phyloP scores from a whole-genome alignment of 2,329 filamentous ascomycete species.

The Trichoderma sp. region DNA sequence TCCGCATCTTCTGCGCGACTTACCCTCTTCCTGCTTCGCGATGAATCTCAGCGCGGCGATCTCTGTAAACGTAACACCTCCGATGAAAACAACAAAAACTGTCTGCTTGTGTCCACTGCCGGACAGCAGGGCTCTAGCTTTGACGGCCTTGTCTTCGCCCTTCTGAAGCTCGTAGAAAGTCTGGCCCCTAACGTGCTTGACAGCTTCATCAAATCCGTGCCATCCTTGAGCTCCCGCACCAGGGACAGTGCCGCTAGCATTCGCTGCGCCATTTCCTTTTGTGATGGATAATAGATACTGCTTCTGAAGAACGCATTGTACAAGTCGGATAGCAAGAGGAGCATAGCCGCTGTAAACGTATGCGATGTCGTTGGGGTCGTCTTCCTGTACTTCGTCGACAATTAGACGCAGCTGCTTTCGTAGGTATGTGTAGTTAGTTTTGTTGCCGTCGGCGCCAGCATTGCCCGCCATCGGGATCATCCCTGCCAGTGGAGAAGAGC shows the following conservation, averaged over 20 bases:
- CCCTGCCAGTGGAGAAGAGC: conserved; percentile 75
- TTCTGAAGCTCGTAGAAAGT: conserved; percentile 93
- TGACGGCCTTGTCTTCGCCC: conserved; percentile 89
- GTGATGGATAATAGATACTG: conserved; percentile 74
- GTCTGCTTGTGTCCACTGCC: conserved; percentile 80
- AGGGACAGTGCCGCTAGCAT: conserved; percentile 40
- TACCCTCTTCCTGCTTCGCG: conserved; percentile 77
- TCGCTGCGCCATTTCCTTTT: conserved; percentile 58
- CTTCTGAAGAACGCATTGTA: conserved; percentile 93
- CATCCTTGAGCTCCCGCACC: conserved; percentile 75
- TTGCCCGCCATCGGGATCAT: conserved; percentile 75
- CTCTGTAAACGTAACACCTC: conserved; percentile 95
- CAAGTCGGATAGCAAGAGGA: conserved; percentile 84
- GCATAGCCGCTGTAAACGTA: conserved; percentile 98
- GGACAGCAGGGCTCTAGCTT: conserved; percentile 80
- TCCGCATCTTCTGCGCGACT: conserved; percentile 31
- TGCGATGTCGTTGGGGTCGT: conserved; percentile 91
- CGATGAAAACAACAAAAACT: conserved; percentile 94
- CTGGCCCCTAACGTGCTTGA: conserved; percentile 83
- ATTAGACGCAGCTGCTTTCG: conserved; percentile 87
- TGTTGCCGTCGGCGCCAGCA: conserved; percentile 59
- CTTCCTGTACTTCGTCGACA: conserved; percentile 94
- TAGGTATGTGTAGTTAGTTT: conserved; percentile 88
- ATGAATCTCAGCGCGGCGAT: conserved; percentile 93
- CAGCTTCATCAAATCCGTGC: conserved; percentile 89